Evolutionary conservation across 2,329 filamentous ascomycete species (phyloP).

Genomic region (Colletotrichum agaves): DNA sequence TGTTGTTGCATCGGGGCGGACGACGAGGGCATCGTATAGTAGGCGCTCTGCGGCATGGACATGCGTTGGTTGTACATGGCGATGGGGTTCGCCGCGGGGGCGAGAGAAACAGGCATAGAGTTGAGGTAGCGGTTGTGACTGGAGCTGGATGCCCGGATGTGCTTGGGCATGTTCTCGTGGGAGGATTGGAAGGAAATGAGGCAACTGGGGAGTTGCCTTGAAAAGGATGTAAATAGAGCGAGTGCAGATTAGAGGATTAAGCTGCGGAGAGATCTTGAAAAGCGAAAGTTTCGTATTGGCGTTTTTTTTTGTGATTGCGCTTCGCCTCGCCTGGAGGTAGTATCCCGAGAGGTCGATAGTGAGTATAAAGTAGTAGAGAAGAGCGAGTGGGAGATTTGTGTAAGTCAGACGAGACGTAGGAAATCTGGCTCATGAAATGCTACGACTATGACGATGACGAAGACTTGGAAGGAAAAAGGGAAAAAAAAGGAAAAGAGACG

Average conservation of each 20-base stretch:
- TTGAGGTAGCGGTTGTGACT: conserved; percentile 48
- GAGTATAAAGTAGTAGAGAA: conserved; percentile 11
- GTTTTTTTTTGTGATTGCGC: neutral
- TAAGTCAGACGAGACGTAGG: conserved; percentile 23
- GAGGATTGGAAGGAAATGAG: conserved; percentile 36
- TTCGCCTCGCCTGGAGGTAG: conserved; percentile 38
- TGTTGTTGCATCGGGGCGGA: conserved; percentile 49
- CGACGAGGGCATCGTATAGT: conserved; percentile 52
- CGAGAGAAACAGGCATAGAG: conserved; percentile 53
- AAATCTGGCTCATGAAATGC: conserved; percentile 34
- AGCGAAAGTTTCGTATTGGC: conserved; percentile 27
- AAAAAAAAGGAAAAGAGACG: conserved; percentile 40
- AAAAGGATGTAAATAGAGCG: conserved; percentile 34
- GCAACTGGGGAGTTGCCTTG: conserved; percentile 34
- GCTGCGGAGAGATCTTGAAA: conserved; percentile 5
- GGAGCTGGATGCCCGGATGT: conserved; percentile 54
- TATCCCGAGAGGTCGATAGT: conserved; percentile 13
- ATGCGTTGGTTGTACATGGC: conserved; percentile 56
- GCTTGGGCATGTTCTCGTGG: conserved; percentile 56
- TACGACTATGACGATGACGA: conserved; percentile 27
- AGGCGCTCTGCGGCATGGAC: conserved; percentile 50
- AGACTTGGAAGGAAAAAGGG: conserved; percentile 25
- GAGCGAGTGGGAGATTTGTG: conserved; percentile 26
- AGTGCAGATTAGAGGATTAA: conserved; percentile 36
- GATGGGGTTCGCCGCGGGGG: conserved; percentile 50